Evolutionary conservation across 1,284 basidiomycete genomes (phyloP), one percentile per base, ranked within the genome.

Genomic region (Ustilago cynodontis): DNA sequence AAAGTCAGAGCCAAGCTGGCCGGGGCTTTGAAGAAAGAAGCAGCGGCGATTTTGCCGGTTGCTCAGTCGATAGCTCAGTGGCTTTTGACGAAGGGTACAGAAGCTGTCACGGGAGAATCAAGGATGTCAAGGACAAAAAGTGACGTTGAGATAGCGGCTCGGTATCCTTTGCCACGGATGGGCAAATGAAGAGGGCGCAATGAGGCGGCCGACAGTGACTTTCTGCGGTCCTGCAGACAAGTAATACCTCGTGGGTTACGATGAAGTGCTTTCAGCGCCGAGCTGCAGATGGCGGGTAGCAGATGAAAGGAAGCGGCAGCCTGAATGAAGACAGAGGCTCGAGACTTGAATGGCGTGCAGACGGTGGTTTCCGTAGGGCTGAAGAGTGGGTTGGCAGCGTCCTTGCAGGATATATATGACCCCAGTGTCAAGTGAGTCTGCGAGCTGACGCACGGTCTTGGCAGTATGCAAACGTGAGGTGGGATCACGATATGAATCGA

Each of bases 181-280:
- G 28, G 16, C 8, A 13, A 24, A 49, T 45, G 45, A 69, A 55
- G 56, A 60, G 57, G 29, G 67, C 67, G 57, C 61, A 70, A 60
- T 47, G 41, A 51, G 41, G 20, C 57, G 24, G 45, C 47, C 45
- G 56, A 49, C 52, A 45, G 35, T 57, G 29, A 43, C 41, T 43
- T 43, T 8, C 16, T 11, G 41, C 41, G 16, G 7, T 43, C 8
- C 20, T 11, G 18, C 41, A 20, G 18, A 14, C 16, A 43, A 59
- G 35, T 58, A 35, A 16, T 37, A 29, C 35, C 33, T 50, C 49
- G 33, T 28, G 24, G 50, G 16, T 18, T 22, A 29, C 47, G 29
- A 64, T 70, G 57, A 70, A 53, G 37, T 24, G 29, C 26, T 26
- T 35, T n/a, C 47, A 41, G 24, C 66, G 66, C 56, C 66, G 28